Evolutionary conservation across 2,329 filamentous ascomycete genomes (phyloP), one percentile per base, ranked within the genome.

Genomic region (Calonectria henricotiae): DNA sequence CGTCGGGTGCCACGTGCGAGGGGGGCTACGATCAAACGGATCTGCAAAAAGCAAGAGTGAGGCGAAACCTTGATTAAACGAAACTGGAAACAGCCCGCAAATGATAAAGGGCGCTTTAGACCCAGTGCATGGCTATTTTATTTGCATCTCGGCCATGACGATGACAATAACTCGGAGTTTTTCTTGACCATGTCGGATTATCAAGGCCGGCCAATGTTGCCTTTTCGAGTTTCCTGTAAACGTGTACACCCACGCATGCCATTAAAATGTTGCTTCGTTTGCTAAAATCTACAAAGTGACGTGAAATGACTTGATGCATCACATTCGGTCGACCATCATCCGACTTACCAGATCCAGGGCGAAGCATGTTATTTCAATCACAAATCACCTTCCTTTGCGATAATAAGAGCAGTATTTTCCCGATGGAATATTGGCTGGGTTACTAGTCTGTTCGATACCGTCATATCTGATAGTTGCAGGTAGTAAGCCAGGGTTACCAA

Each of bases 31-130:
- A 17, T 35, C 51, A 37, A 37, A 39, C 51, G 15, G 51, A 55
- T 55, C 51, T 39, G 32, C 51, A 55, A 55, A 49, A 49, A 23
- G 37, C 32, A 7, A 39, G 32, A 39, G 13, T 6, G 20, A 55
- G 51, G 32, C 51, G 32, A 55, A 55, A 55, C 32, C 23, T 39
- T 55, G 51, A 55, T 55, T 37, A 23, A 13, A 23, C 39, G 51
- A 55, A 20, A 15, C 46, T 23, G 25, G 51, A 55, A 55, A 55
- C 51, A 55, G 4, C 11, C 23, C n/a, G n/a, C 51, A 15, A 55
- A 55, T 55, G 12, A 23, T 1, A 55, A 6, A 37, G 3, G 9
- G 15, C 11, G n/a, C 9, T 55, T 25, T 30, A 4, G 23, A 25
- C 8, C 9, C 15, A 11, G 6, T 15, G n/a, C 32, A 37, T 25